Percentiles rank a stretch among this genome's conserved stretches.
Evolutionary conservation across 306 rosid genomes (phyloP).

Genomic region (Trichosanthes cucumerina): DNA sequence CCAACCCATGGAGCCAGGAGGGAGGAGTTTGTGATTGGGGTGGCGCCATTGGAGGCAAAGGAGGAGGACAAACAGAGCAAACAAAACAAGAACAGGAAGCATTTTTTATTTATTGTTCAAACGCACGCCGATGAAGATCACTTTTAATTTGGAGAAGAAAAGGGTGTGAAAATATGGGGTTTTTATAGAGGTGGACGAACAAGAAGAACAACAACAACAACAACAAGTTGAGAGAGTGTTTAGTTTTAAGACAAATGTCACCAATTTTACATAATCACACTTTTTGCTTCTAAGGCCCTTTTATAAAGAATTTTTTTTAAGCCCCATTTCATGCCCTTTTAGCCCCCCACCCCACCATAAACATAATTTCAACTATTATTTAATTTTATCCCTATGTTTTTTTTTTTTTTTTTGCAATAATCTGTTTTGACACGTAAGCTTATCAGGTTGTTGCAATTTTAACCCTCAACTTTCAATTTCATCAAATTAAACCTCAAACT

Average conservation of each 20-base stretch:
- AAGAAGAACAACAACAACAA: background rate
- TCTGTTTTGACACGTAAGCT: too few relatives aligned
- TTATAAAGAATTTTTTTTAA: too few relatives aligned
- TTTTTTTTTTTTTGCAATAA: too few relatives aligned
- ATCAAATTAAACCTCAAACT: too few relatives aligned
- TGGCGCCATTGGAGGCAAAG: slow-evolving; percentile 36
- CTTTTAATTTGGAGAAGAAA: background rate
- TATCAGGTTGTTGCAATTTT: too few relatives aligned
- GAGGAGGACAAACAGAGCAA: slow-evolving; percentile 19
- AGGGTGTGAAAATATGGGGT: slow-evolving; percentile 2
- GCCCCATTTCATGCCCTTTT: background rate
- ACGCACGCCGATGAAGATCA: background rate
- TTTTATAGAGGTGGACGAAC: slow-evolving; percentile 27
- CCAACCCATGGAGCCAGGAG: slow-evolving; percentile 96
- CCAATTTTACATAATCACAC: background rate
- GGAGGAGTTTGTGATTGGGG: slow-evolving; percentile 32
- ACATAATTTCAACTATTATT: too few relatives aligned
- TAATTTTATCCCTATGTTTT: background rate
- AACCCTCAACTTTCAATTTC: too few relatives aligned
- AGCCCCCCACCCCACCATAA: background rate
- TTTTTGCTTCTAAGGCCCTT: background rate
- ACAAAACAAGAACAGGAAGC: slow-evolving; percentile 1
- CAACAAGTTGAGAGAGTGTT: background rate
- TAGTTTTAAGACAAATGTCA: slow-evolving; percentile 35
- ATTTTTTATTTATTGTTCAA: background rate